Evolutionary conservation across 345 rosid genomes (phyloP), one percentile per base, ranked within the genome.

Genomic region (Euclidium syriacum): DNA sequence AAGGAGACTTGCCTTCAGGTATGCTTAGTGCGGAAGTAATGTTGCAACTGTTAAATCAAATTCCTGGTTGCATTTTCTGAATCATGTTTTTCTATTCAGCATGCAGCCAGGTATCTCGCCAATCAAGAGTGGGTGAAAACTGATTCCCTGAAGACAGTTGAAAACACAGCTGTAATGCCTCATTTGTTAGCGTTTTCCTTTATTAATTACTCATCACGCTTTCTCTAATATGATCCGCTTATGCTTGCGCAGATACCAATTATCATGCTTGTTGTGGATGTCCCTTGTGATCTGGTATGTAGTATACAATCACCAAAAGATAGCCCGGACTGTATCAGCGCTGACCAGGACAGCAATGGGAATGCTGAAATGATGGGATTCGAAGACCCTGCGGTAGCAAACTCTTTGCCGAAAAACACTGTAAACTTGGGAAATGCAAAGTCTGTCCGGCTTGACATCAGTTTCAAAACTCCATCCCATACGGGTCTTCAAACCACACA

Each of bases 1-100:
- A 92, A 92, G 72, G 98, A 92, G 80, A 92, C 98, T 52, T 92
- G 95, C 75, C 96, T 92, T 73, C 96, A 92, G 98, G 98, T 89
- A 82, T 48, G 59, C 52, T 74, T 17, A 52, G 38, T 62, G 50
- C 7, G 55, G 46, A 44, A 29, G 50, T 61, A 36, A 65, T 49
- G 23, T 50, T 52, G 51, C 58, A 35, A 19, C 23, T 41, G 5
- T 48, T 36, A 6, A 43, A 12, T 47, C 54, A 32, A 33, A 32
- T 56, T 24, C 22, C 14, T 26, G 24, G 58, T 38, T 47, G 15
- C 23, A 12, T 29, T 10, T 22, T n/a, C 33, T 16, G 24, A 63
- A 40, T 55, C 51, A 34, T 30, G 56, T 58, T 76, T 65, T 10
- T 67, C 63, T 55, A 65, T 77, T 62, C 80, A 92, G 98, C 98